These are phyloP conservation scores for Naganishia onofrii DNA, from an alignment of 768 basidiomycete species.

Conservation along the genomic window DNA sequence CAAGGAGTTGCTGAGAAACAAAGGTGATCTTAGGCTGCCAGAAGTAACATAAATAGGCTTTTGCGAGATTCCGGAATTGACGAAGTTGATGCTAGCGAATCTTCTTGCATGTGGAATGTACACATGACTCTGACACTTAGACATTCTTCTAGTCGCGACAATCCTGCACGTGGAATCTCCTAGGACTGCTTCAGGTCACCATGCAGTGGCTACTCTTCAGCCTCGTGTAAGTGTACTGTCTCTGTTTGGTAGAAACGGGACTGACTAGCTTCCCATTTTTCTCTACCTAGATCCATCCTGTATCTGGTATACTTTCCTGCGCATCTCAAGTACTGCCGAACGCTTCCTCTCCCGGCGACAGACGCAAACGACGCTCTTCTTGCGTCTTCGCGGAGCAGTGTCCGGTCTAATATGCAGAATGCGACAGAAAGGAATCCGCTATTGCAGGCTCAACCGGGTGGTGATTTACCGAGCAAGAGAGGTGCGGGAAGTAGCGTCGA, in stretches of 20 bases:
- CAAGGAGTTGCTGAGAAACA: too few relatives aligned
- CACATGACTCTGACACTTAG: background rate
- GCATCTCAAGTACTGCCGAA: slow-evolving; percentile 65
- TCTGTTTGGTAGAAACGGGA: too few relatives aligned
- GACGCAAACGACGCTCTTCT: slow-evolving; percentile 31
- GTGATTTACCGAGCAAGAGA: background rate
- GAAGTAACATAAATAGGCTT: too few relatives aligned
- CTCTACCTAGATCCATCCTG: slow-evolving; percentile 67
- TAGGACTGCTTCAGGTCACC: slow-evolving; percentile 77
- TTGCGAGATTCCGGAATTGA: too few relatives aligned
- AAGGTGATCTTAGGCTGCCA: too few relatives aligned
- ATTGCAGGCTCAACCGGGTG: background rate
- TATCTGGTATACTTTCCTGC: slow-evolving; percentile 90
- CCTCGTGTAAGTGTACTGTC: slow-evolving; percentile 63
- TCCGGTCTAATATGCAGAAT: slow-evolving; percentile 15
- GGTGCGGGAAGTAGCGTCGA: slow-evolving; percentile 21
- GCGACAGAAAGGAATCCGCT: slow-evolving; percentile 3
- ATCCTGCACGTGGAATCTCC: slow-evolving; percentile 54
- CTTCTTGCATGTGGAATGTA: too few relatives aligned
- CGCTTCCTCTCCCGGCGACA: slow-evolving; percentile 34
- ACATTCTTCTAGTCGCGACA: background rate
- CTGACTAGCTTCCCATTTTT: background rate
- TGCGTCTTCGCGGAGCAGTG: background rate
- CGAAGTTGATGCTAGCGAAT: too few relatives aligned
- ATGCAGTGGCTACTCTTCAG: slow-evolving; percentile 82